phyloP scores from a whole-genome alignment of 2,329 filamentous ascomycete species.

The Mycosphaerelloides madeirae region DNA sequence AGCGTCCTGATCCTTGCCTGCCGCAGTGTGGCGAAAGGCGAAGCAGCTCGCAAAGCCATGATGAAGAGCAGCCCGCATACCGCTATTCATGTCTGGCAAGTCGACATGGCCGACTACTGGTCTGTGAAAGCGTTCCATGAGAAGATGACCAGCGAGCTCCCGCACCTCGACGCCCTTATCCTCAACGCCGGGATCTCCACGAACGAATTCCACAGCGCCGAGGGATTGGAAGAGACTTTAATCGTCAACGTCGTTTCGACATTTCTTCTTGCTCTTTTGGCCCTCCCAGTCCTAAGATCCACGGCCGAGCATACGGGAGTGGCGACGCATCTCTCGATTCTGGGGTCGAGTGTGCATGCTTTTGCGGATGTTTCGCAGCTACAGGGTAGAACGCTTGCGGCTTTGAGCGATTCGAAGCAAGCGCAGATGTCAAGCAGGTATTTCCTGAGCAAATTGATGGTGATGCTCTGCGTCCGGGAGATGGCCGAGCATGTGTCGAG shows the following conservation, averaged over 20 bases:
- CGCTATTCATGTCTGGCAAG: constrained; percentile 39
- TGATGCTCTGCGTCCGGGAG: constrained; percentile 17
- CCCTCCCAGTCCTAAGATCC: constrained; percentile 48
- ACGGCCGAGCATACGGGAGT: constrained; percentile 28
- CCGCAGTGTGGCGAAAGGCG: constrained; percentile 39
- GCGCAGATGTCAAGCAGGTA: constrained; percentile 15
- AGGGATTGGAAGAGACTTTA: constrained; percentile 46
- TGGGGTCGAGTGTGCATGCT: constrained; percentile 40
- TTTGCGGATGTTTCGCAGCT: constrained; percentile 44
- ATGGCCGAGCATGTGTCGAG: constrained; percentile 7
- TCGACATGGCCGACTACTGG: constrained; percentile 37
- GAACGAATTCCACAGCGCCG: constrained; percentile 30
- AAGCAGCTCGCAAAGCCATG: constrained; percentile 33
- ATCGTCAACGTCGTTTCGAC: constrained; percentile 51
- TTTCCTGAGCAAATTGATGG: constrained; percentile 20
- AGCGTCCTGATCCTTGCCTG: constrained; percentile 38
- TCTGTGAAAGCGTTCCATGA: constrained; percentile 30
- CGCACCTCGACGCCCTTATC: constrained; percentile 23
- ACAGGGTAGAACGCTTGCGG: constrained; percentile 21
- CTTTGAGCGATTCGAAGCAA: constrained; percentile 10
- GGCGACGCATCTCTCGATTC: constrained; percentile 31
- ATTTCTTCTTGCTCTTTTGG: constrained; percentile 43
- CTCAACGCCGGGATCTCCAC: constrained; percentile 37
- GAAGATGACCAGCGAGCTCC: constrained; percentile 14
- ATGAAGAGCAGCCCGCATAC: constrained; percentile 15